Percentiles rank a stretch among this genome's conserved stretches.
Conservation (phyloP, 768 basidiomycete genomes). For the Fomitopsis pulvina region DNA sequence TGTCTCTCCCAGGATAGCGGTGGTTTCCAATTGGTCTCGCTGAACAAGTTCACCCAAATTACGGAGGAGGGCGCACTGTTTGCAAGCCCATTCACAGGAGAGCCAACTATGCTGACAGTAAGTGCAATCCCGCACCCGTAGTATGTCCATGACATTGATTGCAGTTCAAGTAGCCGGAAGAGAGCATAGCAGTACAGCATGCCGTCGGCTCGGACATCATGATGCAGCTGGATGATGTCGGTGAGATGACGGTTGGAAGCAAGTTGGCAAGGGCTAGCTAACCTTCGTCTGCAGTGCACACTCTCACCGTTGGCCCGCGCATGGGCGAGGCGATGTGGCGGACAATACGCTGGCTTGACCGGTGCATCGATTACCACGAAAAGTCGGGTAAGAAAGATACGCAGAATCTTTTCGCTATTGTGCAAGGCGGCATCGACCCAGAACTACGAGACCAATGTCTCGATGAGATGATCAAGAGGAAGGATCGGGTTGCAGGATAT, state of each 20-base stretch:
- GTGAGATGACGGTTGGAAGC: slow-evolving; percentile 33
- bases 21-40: slow-evolving; percentile 82
- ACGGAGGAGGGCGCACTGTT: slow-evolving; percentile 88
- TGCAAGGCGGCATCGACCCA: slow-evolving; percentile 81
- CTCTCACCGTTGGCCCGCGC: slow-evolving; percentile 71
- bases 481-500: slow-evolving; percentile 76
- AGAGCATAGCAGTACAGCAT: slow-evolving; percentile 87
- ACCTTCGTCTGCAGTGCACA: slow-evolving; percentile 47
- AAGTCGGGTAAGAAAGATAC: slow-evolving; percentile 52
- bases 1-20: slow-evolving; percentile 73
- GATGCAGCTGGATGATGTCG: slow-evolving; percentile 92
- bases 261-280: not conserved
- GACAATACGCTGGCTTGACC: slow-evolving; percentile 85
- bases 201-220: slow-evolving; percentile 90
- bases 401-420: slow-evolving; percentile 89
- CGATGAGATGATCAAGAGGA: slow-evolving; percentile 75
- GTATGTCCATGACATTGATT: not conserved
- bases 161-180: slow-evolving; percentile 58
- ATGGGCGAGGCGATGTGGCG: slow-evolving; percentile 86
- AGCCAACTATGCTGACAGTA: slow-evolving; percentile 85
- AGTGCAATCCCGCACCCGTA: slow-evolving; percentile 16
- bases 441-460: slow-evolving; percentile 68
- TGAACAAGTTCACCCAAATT: slow-evolving; percentile 78
- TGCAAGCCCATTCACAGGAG: slow-evolving; percentile 77
- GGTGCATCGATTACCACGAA: slow-evolving; percentile 76